A percentile compares a stretch with the other conserved stretches of the same genome.
Conservation (phyloP, 2,329 filamentous ascomycete species). For the Aspergillus ibericus region DNA sequence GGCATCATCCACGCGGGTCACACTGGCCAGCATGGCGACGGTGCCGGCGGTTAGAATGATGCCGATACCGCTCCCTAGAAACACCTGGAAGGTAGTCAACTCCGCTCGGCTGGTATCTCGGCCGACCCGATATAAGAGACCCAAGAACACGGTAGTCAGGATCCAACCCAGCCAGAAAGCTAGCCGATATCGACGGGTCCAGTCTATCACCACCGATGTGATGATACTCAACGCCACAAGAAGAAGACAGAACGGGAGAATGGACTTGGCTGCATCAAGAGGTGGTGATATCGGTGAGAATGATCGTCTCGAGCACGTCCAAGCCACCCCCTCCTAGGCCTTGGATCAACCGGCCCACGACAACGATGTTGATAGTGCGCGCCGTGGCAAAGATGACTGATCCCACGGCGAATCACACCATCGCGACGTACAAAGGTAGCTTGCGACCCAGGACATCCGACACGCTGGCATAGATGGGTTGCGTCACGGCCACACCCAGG, state of each 20-base stretch:
- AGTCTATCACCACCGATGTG: not conserved
- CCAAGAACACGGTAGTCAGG: not conserved
- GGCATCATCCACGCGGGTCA: not conserved
- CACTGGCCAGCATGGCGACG: not conserved
- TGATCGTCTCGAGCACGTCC: not conserved
- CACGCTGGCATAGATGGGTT: not conserved
- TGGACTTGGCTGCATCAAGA: not conserved
- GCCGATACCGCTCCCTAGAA: not conserved
- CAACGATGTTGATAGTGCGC: not conserved
- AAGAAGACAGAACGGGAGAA: not conserved
- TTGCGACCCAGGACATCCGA: not conserved
- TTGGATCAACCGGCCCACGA: not conserved
- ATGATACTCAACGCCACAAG: not conserved
- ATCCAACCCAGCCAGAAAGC: not conserved
- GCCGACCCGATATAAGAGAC: not conserved
- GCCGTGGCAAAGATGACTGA: not conserved
- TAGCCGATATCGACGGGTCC: not conserved
- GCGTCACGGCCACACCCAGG: not conserved
- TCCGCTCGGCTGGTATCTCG: not conserved
- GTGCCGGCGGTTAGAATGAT: not conserved
- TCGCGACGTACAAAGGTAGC: not conserved
- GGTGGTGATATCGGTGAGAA: not conserved
- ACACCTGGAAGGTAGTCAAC: not conserved
- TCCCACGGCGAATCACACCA: not conserved
- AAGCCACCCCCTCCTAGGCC: not conserved